phyloP scores from a whole-genome alignment of 1,284 basidiomycete genomes.

The Pseudozyma pruni region DNA sequence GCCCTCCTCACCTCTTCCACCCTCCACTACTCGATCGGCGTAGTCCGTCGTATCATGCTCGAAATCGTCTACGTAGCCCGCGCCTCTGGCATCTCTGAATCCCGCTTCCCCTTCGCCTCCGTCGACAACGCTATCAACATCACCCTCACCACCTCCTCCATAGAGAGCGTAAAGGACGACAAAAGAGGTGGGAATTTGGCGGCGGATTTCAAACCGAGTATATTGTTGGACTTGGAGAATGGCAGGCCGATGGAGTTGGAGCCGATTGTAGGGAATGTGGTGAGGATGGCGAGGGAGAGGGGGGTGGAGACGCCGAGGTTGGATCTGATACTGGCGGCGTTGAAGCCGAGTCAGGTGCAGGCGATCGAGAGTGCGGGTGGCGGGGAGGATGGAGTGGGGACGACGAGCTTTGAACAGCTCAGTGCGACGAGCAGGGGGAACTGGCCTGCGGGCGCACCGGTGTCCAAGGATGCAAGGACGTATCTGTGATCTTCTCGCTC shows the following conservation, averaged over 20 bases:
- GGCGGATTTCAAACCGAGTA: conserved; percentile 56
- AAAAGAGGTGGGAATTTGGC: conserved; percentile 18
- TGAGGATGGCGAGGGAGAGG: conserved; percentile 37
- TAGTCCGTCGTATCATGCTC: conserved; percentile 68
- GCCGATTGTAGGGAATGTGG: conserved; percentile 54
- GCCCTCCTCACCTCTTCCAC: conserved; percentile 65
- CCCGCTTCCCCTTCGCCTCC: conserved; percentile 36
- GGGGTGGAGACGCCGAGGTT: conserved; percentile 57
- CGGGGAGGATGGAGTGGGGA: neutral
- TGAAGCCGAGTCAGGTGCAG: conserved; percentile 52
- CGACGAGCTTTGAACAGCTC: conserved; percentile 14
- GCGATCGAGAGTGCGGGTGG: conserved; percentile 20
- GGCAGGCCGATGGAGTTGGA: conserved; percentile 62
- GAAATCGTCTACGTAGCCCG: conserved; percentile 69
- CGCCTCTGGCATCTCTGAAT: conserved; percentile 57
- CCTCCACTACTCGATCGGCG: conserved; percentile 67
- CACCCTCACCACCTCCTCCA: conserved; percentile 31
- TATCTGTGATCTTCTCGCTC: no score
- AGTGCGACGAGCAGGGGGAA: conserved; percentile 32
- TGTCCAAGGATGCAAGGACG: conserved; percentile 4
- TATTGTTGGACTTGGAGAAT: conserved; percentile 61
- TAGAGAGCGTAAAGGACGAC: conserved; percentile 3
- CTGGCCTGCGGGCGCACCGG: conserved; percentile 43
- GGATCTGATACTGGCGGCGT: conserved; percentile 55
- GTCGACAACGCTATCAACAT: conserved; percentile 53